Evolutionary conservation across 805 yeast genomes (phyloP).

Genomic region (Lachancea kluyveri): DNA sequence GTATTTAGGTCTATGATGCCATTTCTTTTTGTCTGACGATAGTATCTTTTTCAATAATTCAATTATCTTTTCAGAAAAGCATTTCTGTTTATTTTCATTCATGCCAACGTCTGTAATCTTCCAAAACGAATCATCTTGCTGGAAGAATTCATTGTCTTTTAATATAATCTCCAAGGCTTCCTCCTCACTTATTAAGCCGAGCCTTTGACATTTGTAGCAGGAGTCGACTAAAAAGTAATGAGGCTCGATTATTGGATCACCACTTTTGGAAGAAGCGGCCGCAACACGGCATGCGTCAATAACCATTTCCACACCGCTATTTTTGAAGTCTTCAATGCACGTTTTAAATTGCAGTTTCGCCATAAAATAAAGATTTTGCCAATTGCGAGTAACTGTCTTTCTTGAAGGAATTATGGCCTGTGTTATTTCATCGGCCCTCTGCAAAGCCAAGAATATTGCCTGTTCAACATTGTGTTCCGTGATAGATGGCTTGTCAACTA

Average conservation of each 20-base stretch:
- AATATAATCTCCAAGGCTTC: conserved; percentile 37
- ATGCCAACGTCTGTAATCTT: conserved; percentile 12
- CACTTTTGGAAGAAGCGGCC: conserved; percentile 26
- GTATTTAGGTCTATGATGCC: conserved; percentile 87
- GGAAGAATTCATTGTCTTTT: conserved; percentile 31
- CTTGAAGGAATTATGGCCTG: neutral
- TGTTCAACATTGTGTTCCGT: conserved; percentile 27
- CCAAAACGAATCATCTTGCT: conserved; percentile 21
- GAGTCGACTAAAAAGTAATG: conserved; percentile 59
- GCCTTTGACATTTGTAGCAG: conserved; percentile 48
- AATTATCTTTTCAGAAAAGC: conserved; percentile 38
- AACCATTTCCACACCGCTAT: conserved; percentile 36
- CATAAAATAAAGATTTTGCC: conserved; percentile 55
- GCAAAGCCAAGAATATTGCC: conserved; percentile 22
- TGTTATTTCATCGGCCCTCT: conserved; percentile 15
- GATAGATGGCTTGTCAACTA: conserved; percentile 11
- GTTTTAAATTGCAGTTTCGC: conserved; percentile 56
- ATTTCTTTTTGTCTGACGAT: conserved; percentile 66
- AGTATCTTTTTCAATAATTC: conserved; percentile 42
- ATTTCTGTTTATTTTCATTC: conserved; percentile 14
- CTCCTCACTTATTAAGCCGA: conserved; percentile 29
- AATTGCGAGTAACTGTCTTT: conserved; percentile 37
- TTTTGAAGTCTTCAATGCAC: conserved; percentile 16
- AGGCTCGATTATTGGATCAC: conserved; percentile 69
- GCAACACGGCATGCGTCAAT: conserved; percentile 42